Base-by-base conservation (phyloP, 2,329 filamentous ascomycete genomes). In the Trematosphaeria pertusa region DNA sequence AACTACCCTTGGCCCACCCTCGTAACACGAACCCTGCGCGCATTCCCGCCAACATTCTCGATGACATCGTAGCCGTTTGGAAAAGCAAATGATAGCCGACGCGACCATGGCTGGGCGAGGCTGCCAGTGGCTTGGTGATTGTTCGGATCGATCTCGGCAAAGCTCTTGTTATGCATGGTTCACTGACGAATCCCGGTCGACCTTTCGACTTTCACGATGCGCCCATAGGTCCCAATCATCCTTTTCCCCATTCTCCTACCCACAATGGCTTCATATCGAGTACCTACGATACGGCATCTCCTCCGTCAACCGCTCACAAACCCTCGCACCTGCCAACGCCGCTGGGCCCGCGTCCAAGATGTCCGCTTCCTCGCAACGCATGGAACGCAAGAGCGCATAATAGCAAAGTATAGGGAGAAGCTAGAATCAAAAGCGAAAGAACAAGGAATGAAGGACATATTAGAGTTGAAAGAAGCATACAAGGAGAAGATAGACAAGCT, bases 321-420 rank as follows among this genome's bases (percentile, higher is more conserved):
- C 39, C 65, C 65, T 2, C 64, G 65, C 14, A 37, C 58, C 24
- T 56, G 48, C 43, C 93, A 97, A 73, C 84, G 87, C 45, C 85
- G 92, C 69, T 95, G 90, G 88, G 93, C 93, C 2, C 90, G 90
- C 64, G 91, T 97, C 21, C 90, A 95, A 72, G 90, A 97, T 73
- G 86, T 96, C 37, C 90, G 92, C 56, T 96, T 93, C 78, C 82
- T 96, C 35, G 88, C 88, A 51, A 94, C 91, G 12, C 89, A 91
- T 52, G 83, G 84, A 47, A 78, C 84, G 46, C 80, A 86, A 36
- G 81, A 83, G 47, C 80, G 81, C 60, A 78, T 97, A 30, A 70
- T 89, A 55, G 91, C 96, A 56, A 95, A 89, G 73, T 99, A 99
- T 78, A 84, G 84, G 60, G 82, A 87, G 46, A 96, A 96, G 77